phyloP scores from a whole-genome alignment of 495 filamentous ascomycete species.

The Aspergillus diversus region DNA sequence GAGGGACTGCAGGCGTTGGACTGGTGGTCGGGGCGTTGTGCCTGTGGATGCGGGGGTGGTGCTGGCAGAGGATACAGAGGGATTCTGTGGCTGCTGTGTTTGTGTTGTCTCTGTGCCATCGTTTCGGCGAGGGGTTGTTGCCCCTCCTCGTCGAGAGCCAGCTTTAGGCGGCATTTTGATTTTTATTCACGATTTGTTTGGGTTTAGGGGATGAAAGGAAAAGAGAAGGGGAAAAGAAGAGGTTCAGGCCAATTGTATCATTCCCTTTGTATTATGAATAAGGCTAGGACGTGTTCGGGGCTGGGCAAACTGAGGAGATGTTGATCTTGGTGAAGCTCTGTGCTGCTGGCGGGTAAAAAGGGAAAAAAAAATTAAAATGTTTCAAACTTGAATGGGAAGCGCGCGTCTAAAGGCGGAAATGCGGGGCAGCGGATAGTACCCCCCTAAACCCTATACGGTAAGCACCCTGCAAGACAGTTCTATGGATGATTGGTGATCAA shows the following conservation, averaged over 20 bases:
- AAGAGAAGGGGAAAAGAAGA: too few species aligned
- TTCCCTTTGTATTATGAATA: too few species aligned
- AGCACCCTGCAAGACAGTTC: neutral
- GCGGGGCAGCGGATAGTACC: slow-evolving; percentile 14
- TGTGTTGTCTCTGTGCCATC: slow-evolving; percentile 12
- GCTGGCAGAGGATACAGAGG: neutral
- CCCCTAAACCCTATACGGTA: slow-evolving; percentile 16
- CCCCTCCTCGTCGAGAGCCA: slow-evolving; percentile 36
- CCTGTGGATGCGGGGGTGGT: slow-evolving; percentile 20
- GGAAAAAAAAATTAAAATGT: slow-evolving; percentile 1
- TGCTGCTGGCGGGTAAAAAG: slow-evolving; percentile 13
- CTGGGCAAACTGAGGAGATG: neutral
- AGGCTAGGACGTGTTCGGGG: too few species aligned
- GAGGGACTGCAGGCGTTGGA: slow-evolving; percentile 49
- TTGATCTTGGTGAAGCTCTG: neutral
- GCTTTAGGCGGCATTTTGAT: slow-evolving; percentile 51
- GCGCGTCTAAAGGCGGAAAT: slow-evolving; percentile 22
- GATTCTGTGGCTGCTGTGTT: too few species aligned
- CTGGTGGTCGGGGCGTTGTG: slow-evolving; percentile 34
- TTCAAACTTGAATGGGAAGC: slow-evolving; percentile 9
- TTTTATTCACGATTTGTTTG: slow-evolving; percentile 4
- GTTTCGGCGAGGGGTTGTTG: slow-evolving; percentile 19
- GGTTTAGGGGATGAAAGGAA: neutral
- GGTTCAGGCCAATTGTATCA: too few species aligned
- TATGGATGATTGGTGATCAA: neutral